A percentile compares a stretch with the other conserved stretches of the same genome.
phyloP scores from a whole-genome alignment of 106 monocot genomes.

The Phalaenopsis aphrodite region DNA sequence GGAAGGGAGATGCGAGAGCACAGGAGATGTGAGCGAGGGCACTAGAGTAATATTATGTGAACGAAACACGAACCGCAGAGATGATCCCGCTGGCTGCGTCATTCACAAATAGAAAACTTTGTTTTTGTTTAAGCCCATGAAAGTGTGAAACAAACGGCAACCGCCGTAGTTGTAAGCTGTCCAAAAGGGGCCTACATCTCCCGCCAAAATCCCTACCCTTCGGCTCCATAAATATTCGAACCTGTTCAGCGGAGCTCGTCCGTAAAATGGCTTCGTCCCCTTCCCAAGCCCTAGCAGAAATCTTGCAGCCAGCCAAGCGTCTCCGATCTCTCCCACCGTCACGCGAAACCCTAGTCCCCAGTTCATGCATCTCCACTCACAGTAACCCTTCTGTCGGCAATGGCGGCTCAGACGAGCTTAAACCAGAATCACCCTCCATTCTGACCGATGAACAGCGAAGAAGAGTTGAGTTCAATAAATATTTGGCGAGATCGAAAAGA shows the following conservation, averaged over 20 bases:
- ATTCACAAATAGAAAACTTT: too few relatives aligned
- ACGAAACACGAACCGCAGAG: too few relatives aligned
- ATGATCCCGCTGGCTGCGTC: too few relatives aligned
- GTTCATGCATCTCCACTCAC: conserved; percentile 28
- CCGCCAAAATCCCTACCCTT: background rate
- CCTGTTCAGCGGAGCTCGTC: too few relatives aligned
- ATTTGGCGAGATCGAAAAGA: conserved; percentile 54
- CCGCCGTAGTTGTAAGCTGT: too few relatives aligned
- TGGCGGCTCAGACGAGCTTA: background rate
- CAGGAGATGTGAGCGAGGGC: too few relatives aligned
- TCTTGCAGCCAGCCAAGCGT: conserved; percentile 64
- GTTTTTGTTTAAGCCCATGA: too few relatives aligned
- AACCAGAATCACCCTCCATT: background rate
- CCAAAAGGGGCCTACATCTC: too few relatives aligned
- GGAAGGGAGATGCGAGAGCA: too few relatives aligned
- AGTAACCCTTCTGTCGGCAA: background rate
- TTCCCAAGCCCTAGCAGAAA: conserved; percentile 44
- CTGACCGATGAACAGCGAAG: conserved; percentile 43
- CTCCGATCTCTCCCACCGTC: conserved; percentile 30
- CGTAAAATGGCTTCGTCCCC: conserved; percentile 29
- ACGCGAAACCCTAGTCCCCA: conserved; percentile 21
- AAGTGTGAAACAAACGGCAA: too few relatives aligned
- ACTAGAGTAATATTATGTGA: too few relatives aligned
- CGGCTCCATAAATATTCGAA: background rate
- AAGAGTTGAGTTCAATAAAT: conserved; percentile 54